phyloP scores from a whole-genome alignment of 345 rosid species.

The Barbarea vulgaris region DNA sequence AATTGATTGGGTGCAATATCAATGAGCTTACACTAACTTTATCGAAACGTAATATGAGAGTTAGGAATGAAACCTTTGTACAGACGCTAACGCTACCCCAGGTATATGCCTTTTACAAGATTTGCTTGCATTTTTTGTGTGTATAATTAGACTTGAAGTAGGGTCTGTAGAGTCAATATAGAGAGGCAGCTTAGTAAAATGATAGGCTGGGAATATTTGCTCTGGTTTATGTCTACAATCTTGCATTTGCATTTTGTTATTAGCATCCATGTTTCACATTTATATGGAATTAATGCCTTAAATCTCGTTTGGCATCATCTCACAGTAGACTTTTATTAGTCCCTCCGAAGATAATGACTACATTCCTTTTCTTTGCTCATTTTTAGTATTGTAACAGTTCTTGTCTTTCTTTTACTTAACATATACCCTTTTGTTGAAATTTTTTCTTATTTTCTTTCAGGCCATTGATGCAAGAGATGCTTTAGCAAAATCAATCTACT shows the following conservation, averaged over 20 bases:
- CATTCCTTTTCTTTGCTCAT: background rate
- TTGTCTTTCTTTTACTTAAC: constrained; percentile 6
- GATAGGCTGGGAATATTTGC: background rate
- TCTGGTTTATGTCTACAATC: background rate
- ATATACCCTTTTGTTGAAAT: background rate
- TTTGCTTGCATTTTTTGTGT: constrained; percentile 4
- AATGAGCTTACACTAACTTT: constrained; percentile 71
- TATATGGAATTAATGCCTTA: background rate
- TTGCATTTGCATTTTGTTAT: constrained; percentile 1
- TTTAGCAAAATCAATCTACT: constrained; percentile 89
- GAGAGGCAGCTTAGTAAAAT: constrained; percentile 11
- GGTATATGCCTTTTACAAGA: constrained; percentile 48
- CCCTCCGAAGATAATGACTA: background rate
- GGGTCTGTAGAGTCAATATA: constrained; percentile 4
- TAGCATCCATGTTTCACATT: constrained; percentile 1
- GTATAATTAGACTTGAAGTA: constrained; percentile 8
- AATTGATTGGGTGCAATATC: constrained; percentile 76
- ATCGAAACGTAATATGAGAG: constrained; percentile 93
- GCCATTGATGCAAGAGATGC: constrained; percentile 92
- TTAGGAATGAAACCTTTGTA: constrained; percentile 85
- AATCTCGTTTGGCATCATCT: constrained; percentile 5
- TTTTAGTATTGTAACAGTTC: background rate
- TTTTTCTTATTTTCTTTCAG: constrained; percentile 47
- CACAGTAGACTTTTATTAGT: background rate
- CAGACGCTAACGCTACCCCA: constrained; percentile 86